Base-by-base conservation (phyloP, 768 basidiomycete genomes). In the Trametes coccinea region DNA sequence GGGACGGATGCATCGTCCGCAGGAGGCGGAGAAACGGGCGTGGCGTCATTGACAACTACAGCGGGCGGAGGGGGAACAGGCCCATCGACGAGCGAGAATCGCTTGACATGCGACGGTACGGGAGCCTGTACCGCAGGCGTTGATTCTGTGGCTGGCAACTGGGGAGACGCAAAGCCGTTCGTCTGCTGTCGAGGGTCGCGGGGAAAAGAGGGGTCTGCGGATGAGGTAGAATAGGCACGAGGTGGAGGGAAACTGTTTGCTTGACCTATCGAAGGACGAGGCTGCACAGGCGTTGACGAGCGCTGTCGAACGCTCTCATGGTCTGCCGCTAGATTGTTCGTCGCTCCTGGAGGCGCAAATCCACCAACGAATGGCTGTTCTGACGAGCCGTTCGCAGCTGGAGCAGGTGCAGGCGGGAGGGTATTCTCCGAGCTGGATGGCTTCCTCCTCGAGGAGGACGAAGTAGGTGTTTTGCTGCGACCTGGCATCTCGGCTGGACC, bases 21-120 rank as follows among this genome's bases (percentile, higher is more conserved):
- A 16, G 31, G 60, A 34, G 33, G 53, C 31, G n/a, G 64, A 46
- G 17, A 67, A 50, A 30, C 57, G 51, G 71, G 74, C 5, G 77
- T 44, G 5, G 80, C 71, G 75, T 87, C 63, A 76, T 79, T 84
- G 14, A 91, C 69, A 4, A 88, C 77, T 10, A 86, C 77, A 13
- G 80, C 72, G 0, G 84, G 83, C 1, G 79, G 69, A 8, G 78
- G 76, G 8, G 77, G 70, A 31, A 85, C 68, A 16, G 91, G 92
- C 54, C 80, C 86, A 67, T 94, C 92, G 17, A 88, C 83, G 17
- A 94, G 79, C 1, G 92, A 91, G 70, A 89, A 93, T 7, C 92
- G 85, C 69, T 88, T 91, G 44, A 93, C 84, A 56, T 77, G 83
- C 5, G 89, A 74, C 5, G 91, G 92, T 1, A 71, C 71, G 13